A percentile compares a stretch with the other conserved stretches of the same genome.
Conservation (phyloP, 2,329 filamentous ascomycete species). For the Lecanicillium sp. region DNA sequence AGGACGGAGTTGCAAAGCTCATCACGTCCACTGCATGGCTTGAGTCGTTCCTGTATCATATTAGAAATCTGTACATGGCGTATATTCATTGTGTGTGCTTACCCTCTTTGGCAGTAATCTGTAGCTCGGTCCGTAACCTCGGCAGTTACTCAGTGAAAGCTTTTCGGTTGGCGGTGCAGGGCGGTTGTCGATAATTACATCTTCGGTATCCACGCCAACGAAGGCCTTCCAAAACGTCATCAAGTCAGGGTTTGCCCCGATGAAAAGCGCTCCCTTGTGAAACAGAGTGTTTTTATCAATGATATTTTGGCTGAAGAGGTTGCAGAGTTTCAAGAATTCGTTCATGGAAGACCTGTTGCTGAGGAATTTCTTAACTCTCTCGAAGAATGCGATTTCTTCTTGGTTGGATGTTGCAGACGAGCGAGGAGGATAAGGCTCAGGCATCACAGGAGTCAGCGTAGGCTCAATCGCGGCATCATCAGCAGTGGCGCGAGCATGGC, state of each 20-base stretch:
- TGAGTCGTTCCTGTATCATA: conserved; percentile 57
- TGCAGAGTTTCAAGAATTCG: conserved; percentile 95
- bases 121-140: conserved; percentile 93
- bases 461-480: conserved; percentile 66
- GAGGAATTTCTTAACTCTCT: conserved; percentile 92
- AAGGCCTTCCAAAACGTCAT: conserved; percentile 82
- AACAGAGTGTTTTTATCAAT: conserved; percentile 80
- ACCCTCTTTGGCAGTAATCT: conserved; percentile 74
- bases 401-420: conserved; percentile 64
- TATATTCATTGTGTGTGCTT: no score
- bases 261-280: conserved; percentile 75
- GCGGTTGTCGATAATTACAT: conserved; percentile 71
- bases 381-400: conserved; percentile 90
- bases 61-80: no score
- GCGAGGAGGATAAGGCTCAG: conserved; percentile 75
- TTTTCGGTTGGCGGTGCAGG: conserved; percentile 68
- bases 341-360: conserved; percentile 87
- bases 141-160: conserved; percentile 91
- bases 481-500: conserved; percentile 54
- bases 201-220: conserved; percentile 67
- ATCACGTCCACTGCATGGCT: conserved; percentile 87
- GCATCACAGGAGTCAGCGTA: conserved; percentile 78
- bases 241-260: conserved; percentile 82
- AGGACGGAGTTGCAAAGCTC: conserved; percentile 88
- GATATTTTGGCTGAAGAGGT: conserved; percentile 86